Percentiles rank a stretch among this genome's conserved stretches.
These are phyloP conservation scores for Puccinellia tenuiflora DNA, from an alignment of 176 grass and related monocot species.

Conservation along the genomic window DNA sequence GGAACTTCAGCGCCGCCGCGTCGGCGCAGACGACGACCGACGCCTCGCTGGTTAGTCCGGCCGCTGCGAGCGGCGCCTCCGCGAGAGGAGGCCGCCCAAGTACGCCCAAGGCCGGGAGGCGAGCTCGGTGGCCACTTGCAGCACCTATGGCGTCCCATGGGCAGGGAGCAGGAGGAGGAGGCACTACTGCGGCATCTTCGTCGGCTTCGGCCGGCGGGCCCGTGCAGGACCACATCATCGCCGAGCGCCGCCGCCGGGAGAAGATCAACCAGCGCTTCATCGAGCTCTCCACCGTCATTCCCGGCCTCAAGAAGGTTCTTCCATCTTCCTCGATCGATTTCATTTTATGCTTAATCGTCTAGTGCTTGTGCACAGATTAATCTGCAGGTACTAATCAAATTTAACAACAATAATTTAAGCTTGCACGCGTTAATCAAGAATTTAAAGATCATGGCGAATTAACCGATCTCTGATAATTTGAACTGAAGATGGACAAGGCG, in stretches of 20 bases:
- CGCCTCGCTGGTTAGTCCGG: neutral
- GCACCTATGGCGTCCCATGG: neutral
- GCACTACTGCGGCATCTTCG: too few relatives aligned
- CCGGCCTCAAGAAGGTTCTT: too few relatives aligned
- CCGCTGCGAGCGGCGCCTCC: too few relatives aligned
- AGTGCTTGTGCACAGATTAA: too few relatives aligned
- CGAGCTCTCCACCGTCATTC: too few relatives aligned
- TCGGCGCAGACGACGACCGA: conserved; percentile 1
- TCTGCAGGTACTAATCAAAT: too few relatives aligned
- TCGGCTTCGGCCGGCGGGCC: neutral
- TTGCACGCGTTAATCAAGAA: neutral
- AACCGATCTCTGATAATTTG: too few relatives aligned
- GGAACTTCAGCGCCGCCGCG: conserved; percentile 50
- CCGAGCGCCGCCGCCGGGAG: conserved; percentile 61
- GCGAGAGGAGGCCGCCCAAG: neutral
- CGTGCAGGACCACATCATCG: conserved; percentile 71
- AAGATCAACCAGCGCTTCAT: too few relatives aligned
- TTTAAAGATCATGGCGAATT: neutral
- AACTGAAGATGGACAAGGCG: conserved; percentile 71
- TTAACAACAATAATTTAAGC: too few relatives aligned
- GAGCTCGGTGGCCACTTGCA: neutral
- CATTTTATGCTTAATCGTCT: too few relatives aligned
- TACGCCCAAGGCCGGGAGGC: neutral
- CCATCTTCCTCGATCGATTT: neutral
- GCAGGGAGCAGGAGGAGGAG: neutral